Base-by-base conservation (phyloP, 179 eudicot species). In the Gypsophila paniculata region DNA sequence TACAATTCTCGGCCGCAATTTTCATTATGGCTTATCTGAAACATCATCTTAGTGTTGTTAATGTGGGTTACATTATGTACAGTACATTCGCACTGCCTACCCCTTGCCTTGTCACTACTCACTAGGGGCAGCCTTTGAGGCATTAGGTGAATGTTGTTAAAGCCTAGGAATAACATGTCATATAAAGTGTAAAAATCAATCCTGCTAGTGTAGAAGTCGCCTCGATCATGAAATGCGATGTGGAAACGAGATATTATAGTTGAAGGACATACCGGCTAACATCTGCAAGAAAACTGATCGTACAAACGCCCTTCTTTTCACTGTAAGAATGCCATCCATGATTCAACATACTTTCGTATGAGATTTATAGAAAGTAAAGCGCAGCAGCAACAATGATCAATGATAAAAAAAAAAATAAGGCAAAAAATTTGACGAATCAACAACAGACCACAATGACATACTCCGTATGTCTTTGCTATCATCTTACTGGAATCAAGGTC, bases 211-310 rank as follows among this genome's bases (percentile, higher is more conserved):
- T 54, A 22, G 26, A 53, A 48, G 1, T 8, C 13, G 17, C 17
- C 52, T 11, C 52, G 11, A 1, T 11, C 38, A 29, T 25, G n/a
- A n/a, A n/a, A 25, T 49, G 52, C 26, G 34, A 36, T 19, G 22
- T 8, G 25, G 52, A 46, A 46, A 46, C 14, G 52, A 46, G 52
- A 10, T 46, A 46, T 46, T 46, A 10, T 7, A 46, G 4, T 46
- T 9, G 4, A 14, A 25, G 26, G 12, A 75, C 74, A 74, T 76
- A 88, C 97, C 97, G 61, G 97, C 86, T 57, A 91, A 78, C 82
- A 88, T 85, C 81, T 86, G 90, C 76, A 90, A 74, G 82, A 91
- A 90, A 73, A 86, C 88, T 29, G 91, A 74, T 72, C 93, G 78
- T 60, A 85, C 88, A 55, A 85, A 85, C 53, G 79, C 80, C 77